Evolutionary conservation across 2,329 filamentous ascomycete genomes (phyloP).

Genomic region (Neobulgaria alba): DNA sequence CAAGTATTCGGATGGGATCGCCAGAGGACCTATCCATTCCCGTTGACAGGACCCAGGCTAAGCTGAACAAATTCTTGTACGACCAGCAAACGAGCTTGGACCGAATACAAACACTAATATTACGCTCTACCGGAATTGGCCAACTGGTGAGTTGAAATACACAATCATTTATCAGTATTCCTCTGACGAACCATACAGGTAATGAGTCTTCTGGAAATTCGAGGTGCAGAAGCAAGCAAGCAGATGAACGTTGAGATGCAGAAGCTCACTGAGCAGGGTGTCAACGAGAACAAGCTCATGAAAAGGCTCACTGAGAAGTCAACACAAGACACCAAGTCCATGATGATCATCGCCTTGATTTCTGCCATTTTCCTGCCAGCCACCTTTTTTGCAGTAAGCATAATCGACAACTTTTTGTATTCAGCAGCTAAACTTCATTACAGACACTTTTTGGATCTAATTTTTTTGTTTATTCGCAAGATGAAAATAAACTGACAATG

Average conservation of each 20-base stretch:
- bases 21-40: not conserved
- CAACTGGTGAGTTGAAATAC: slow-evolving; percentile 2
- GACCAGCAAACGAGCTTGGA: slow-evolving; percentile 2
- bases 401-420: not conserved
- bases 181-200: not conserved
- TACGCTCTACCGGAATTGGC: not conserved
- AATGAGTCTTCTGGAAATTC: not conserved
- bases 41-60: not conserved
- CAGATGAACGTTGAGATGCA: slow-evolving; percentile 2
- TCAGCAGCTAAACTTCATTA: not conserved
- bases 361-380: slow-evolving; percentile 1
- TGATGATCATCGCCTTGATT: slow-evolving; percentile 1
- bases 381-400: not conserved
- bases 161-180: not conserved
- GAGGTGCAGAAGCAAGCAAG: slow-evolving; percentile 2
- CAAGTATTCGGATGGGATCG: not conserved
- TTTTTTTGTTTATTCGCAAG: slow-evolving; percentile 2
- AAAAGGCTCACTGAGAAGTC: slow-evolving; percentile 1
- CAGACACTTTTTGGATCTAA: slow-evolving; percentile 2
- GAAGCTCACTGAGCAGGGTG: slow-evolving; percentile 1
- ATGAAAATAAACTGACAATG: slow-evolving; percentile 1
- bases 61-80: slow-evolving; percentile 2
- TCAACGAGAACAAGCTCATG: slow-evolving; percentile 2
- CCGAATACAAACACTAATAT: slow-evolving; percentile 1
- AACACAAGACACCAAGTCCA: slow-evolving; percentile 3